Percentiles rank a stretch among this genome's conserved stretches.
phyloP scores from a whole-genome alignment of 306 rosid genomes.

The Vicia villosa region DNA sequence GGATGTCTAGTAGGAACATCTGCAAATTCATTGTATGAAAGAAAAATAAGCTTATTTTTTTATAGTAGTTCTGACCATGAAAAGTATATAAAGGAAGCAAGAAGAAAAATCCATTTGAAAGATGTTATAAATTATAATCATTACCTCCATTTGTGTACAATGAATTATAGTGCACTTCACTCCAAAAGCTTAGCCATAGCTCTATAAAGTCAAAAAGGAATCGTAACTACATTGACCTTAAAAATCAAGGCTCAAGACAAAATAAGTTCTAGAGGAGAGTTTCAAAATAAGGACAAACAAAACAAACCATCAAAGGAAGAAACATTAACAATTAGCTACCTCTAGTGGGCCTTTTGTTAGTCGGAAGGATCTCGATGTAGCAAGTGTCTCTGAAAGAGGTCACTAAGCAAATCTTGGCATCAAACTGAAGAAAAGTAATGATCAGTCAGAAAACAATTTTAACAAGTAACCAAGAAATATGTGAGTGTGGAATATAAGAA shows the following conservation, averaged over 20 bases:
- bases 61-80: background rate
- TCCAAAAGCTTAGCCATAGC: constrained; percentile 99
- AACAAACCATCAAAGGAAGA: constrained; percentile 1
- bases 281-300: background rate
- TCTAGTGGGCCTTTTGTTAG: constrained; percentile 58
- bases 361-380: constrained; percentile 92
- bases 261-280: constrained; percentile 7
- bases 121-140: constrained; percentile 24
- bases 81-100: constrained; percentile 6
- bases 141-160: constrained; percentile 76
- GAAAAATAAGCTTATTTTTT: constrained; percentile 21
- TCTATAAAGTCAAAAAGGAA: constrained; percentile 46
- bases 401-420: constrained; percentile 80
- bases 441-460: constrained; percentile 41
- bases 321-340: constrained; percentile 52
- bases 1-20: constrained; percentile 82
- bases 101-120: background rate
- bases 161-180: constrained; percentile 98
- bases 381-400: constrained; percentile 93
- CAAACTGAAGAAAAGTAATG: constrained; percentile 62
- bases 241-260: constrained; percentile 13
- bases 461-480: constrained; percentile 3
- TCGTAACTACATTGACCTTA: constrained; percentile 1
- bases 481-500: background rate
- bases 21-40: constrained; percentile 40